Base-by-base conservation (phyloP, 352 stramenopile genomes). In the Thalassiosira livingstoniorum region DNA sequence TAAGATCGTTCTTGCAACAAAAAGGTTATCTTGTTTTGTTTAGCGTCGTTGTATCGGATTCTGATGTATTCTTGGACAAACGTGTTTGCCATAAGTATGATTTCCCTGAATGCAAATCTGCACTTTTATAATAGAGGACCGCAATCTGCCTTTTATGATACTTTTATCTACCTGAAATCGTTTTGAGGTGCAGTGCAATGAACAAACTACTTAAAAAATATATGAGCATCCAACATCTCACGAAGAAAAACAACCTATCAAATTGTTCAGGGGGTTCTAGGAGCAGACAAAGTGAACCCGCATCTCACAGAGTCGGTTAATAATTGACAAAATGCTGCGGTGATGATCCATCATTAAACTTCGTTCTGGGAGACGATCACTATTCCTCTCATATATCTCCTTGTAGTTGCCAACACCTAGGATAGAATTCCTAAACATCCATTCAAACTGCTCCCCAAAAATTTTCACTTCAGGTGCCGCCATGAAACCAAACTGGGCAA, bases 391-490 rank as follows among this genome's bases (percentile, higher is more conserved):
- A 29, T 84, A 89, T 1, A 86, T 84, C 32, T 89, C 72, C 2
- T 54, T 73, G 71, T 86, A 83, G 35, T 80, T 79, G 5, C 82
- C 82, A n/a, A 78, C 74, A 29, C 66, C 73, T n/a, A 51, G 27
- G 13, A 86, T 69, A 2, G 73, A 69, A 73, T 80, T 32, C 0
- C 21, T 21, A 10, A 89, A 67, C 74, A 87, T 80, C 3, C 69
- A 62, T 25, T 25, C 10, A 42, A 75, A 82, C 2, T 23, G 0
- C 27, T 39, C 7, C 23, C 83, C 83, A 82, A 90, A 87, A 0
- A 82, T 29, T 1, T 53, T 76, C 0, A 63, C 39, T 51, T 13
- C n/a, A 4, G 83, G 83, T 65, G 86, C 81, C 21, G 75, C 18
- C 13, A 25, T 45, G 4, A 60, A 23, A 0, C 58, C 73, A 4